Base-by-base conservation (phyloP, 2,329 filamentous ascomycete species). In the Neonectria ditissima region DNA sequence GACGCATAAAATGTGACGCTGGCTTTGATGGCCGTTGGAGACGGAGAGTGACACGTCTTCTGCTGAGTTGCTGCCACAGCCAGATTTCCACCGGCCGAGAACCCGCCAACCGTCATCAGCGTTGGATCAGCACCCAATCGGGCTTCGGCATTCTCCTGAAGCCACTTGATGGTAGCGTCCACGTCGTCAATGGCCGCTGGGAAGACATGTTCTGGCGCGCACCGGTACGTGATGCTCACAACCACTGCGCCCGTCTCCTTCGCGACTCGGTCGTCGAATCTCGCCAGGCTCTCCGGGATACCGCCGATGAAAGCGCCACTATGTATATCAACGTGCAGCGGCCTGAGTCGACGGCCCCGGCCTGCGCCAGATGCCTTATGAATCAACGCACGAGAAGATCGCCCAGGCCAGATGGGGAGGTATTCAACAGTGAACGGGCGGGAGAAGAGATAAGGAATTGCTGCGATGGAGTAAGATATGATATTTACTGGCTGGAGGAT, bases 151-250 rank as follows among this genome's bases (percentile, higher is more conserved):
- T 84, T 76, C 5, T 75, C 66, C 4, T 78, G 65, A 2, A 85
- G 68, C 69, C 76, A 84, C 45, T 70, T 67, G 13, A 85, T 69
- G 0, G 79, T 75, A 43, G 81, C 80, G 55, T 83, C 80, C 2
- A 81, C 76, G 67, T 87, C 84, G 56, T 85, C 75, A 2, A 86
- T 74, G 4, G 80, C 80, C 1, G 73, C 75, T 0, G 85, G 84
- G 60, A 86, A 87, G 24, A 76, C 75, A 65, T 85, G 75, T 61
- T 85, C 84, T 0, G 84, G 85, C 8, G 83, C 84, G 32, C 85
- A 78, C 1, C 84, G 77, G 66, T 87, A 86, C 18, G 84, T 82
- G 5, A 86, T 78, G 60, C 82, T 83, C 8, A 86, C 75, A 16
- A 82, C 81, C 0, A 84, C 77, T 2, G 81, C 81, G 1, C 79